Base-by-base conservation (phyloP, 306 rosid species). In the Spatholobus suberectus region DNA sequence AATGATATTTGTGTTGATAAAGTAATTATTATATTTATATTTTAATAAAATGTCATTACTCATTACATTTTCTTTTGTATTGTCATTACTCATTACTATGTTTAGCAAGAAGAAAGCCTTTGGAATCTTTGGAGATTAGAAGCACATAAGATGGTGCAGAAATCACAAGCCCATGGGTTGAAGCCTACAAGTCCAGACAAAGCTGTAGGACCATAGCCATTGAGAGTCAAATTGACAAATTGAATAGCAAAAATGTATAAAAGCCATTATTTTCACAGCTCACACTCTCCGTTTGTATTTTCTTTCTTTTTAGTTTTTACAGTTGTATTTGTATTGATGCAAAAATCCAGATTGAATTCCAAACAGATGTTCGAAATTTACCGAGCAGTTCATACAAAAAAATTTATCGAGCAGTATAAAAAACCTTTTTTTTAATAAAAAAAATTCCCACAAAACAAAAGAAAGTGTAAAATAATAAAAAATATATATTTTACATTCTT, bases 191-290 rank as follows among this genome's bases (percentile, higher is more conserved):
- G 52, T 23, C 75, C 23, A 54, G 54, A 51, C 47, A 41, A 47
- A 37, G 2, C 1, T 1, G 34, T 40, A 46, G 85, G 85, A 46
- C 82, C 78, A 41, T 20, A 11, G 71, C 59, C n/a, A 65, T 54
- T 58, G 43, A 27, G 24, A 18, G 49, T 34, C 41, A 37, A 37
- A 37, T 71, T n/a, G n/a, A n/a, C 24, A 29, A 26, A 34, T 21
- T 27, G 13, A 37, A 32, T n/a, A 47, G 55, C 61, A 37, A 63
- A 26, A 4, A 38, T 10, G 18, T 24, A 24, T 44, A 7, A 70
- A 61, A 26, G 58, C 37, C 70, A 29, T n/a, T 51, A 62, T 63
- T 66, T 78, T 55, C 78, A 74, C 79, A 20, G 37, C 24, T 49
- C 65, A 34, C n/a, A 51, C 61, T 46, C 24, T 32, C 3, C 61